Base-by-base conservation (phyloP, 768 basidiomycete species). In the Tricholoma matsutake region DNA sequence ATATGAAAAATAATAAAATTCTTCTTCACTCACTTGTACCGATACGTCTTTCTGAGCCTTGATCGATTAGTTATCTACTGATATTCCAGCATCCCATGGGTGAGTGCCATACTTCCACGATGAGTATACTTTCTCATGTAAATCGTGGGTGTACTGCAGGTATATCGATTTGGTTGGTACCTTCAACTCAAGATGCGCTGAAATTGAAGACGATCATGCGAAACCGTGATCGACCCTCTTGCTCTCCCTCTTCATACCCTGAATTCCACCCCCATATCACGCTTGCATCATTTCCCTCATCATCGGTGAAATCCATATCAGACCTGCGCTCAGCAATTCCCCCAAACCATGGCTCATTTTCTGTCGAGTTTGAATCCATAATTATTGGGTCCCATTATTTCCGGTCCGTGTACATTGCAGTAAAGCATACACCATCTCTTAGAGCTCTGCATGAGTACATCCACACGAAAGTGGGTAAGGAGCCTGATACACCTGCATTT, bases 181-280 rank as follows among this genome's bases (percentile, higher is more conserved):
- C 90, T 5, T 67, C 76, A 14, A 63, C 70, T n/a, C 57, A 67
- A 8, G 80, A 84, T 63, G 73, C 81, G 2, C 61, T 72, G 16
- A 74, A 71, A 35, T 76, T 92, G 22, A 69, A 73, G 63, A 72
- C 66, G 10, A 64, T 82, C 59, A 87, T 92, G 82, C 64, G 64
- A 74, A 73, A 57, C 63, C 67, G 65, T 61, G 47, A 52, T 41
- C 52, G 55, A 64, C 64, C n/a, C 47, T 61, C 63, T 71, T 4
- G 74, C 71, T 9, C 29, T 45, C 56, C 65, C 52, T 64, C 67
- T 7, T 84, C 86, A 0, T 92, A 86, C 68, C 87, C 88, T 1
- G 60, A 65, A 22, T 86, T 91, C 70, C 68, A 81, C 37, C 88
- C 89, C 5, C 91, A 93, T 71, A 80, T 92, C 67, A 92, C 91